These are phyloP conservation scores for Cadophora sp. DNA, from an alignment of 2,329 filamentous ascomycete species.

Conservation along the genomic window DNA sequence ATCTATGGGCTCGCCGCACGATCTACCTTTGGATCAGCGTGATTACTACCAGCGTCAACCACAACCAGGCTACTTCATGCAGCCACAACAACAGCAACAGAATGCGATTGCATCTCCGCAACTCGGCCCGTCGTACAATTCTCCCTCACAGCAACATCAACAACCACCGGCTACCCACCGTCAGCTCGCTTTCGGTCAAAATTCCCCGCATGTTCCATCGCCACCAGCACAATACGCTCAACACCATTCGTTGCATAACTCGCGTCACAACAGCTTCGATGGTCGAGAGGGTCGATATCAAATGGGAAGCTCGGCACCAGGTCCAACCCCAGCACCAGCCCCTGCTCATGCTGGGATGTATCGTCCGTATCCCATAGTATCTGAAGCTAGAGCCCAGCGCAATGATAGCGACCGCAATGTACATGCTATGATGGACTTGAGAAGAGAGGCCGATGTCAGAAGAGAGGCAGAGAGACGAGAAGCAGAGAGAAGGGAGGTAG, in stretches of 20 bases:
- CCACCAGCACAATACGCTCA: conserved; percentile 38
- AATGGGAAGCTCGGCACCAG: conserved; percentile 25
- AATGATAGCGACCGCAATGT: not conserved
- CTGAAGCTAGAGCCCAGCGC: not conserved
- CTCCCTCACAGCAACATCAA: conserved; percentile 36
- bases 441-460: not conserved
- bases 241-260: conserved; percentile 40
- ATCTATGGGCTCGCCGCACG: conserved; percentile 41
- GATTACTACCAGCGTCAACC: conserved; percentile 44
- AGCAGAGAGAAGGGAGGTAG: not conserved
- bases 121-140: conserved; percentile 39
- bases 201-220: conserved; percentile 38
- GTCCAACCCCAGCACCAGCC: conserved; percentile 34
- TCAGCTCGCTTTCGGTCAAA: conserved; percentile 41
- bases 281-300: conserved; percentile 39
- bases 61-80: conserved; percentile 39
- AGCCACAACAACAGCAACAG: conserved; percentile 41
- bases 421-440: conserved; percentile 3
- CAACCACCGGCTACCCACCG: conserved; percentile 38
- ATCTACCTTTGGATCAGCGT: conserved; percentile 40
- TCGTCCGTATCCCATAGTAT: not conserved
- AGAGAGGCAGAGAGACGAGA: conserved; percentile 5
- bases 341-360: conserved; percentile 37
- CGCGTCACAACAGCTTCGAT: conserved; percentile 44
- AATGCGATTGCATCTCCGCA: conserved; percentile 39